phyloP scores from a whole-genome alignment of 306 rosid genomes.

The Psophocarpus tetragonolobus region DNA sequence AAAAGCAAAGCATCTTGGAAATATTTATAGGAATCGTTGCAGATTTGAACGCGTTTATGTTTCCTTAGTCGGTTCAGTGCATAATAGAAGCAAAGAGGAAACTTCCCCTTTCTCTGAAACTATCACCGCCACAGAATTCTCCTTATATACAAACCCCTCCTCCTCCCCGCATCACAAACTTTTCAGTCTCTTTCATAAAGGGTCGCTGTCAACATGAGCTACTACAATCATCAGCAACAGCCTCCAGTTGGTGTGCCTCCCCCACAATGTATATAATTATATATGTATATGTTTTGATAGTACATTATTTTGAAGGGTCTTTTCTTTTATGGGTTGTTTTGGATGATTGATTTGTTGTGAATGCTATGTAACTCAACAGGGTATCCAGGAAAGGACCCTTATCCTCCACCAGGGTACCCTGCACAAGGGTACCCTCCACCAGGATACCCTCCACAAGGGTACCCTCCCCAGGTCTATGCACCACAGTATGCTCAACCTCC shows the following conservation, averaged over 20 bases:
- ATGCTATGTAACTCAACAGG: neutral
- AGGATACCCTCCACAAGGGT: constrained; percentile 42
- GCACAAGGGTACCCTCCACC: constrained; percentile 45
- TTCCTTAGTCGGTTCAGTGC: constrained; percentile 28
- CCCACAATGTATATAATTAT: constrained; percentile 50
- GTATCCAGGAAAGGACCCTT: constrained; percentile 3
- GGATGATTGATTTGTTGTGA: neutral
- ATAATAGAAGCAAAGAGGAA: constrained; percentile 4
- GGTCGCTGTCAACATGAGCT: constrained; percentile 36
- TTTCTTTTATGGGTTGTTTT: neutral
- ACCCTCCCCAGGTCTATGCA: constrained; percentile 40
- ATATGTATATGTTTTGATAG: neutral
- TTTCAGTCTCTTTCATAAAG: neutral
- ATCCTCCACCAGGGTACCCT: constrained; percentile 51
- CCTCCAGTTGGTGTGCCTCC: constrained; percentile 66
- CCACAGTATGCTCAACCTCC: constrained; percentile 51
- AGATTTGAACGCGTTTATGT: constrained; percentile 17
- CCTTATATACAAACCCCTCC: neutral
- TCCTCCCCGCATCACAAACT: neutral
- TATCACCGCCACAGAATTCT: neutral
- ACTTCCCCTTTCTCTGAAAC: constrained; percentile 1
- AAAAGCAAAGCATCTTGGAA: neutral
- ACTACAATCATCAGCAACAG: constrained; percentile 58
- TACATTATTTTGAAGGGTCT: neutral
- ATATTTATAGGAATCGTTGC: neutral